Conservation (phyloP, 768 basidiomycete species). For the Panus rudis region DNA sequence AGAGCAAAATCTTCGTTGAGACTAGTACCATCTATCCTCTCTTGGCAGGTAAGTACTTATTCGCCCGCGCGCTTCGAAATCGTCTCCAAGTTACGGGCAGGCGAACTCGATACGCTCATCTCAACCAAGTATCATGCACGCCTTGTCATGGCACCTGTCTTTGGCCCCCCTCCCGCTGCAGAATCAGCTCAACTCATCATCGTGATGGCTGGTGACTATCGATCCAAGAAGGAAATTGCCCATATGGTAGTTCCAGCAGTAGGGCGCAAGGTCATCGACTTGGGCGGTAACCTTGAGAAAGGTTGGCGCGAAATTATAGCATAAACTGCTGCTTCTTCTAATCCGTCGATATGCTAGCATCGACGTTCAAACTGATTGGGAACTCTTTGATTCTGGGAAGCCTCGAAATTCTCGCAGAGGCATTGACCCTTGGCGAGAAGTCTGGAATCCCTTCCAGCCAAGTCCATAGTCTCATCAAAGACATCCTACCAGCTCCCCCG, state of each 20-base stretch:
- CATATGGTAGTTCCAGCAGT: conserved; percentile 75
- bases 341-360: conserved; percentile 33
- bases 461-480: conserved; percentile 52
- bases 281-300: conserved; percentile 83
- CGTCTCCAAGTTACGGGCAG: conserved; percentile 47
- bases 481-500: conserved; percentile 25
- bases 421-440: conserved; percentile 81
- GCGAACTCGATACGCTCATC: conserved; percentile 63
- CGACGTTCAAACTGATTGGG: conserved; percentile 71
- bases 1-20: conserved; percentile 75
- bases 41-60: conserved; percentile 15
- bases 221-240: conserved; percentile 75
- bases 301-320: conserved; percentile 31
- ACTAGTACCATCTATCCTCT: conserved; percentile 60
- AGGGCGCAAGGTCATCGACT: conserved; percentile 69
- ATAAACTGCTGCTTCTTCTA: background rate
- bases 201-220: conserved; percentile 74
- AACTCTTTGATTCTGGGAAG: conserved; percentile 74
- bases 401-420: conserved; percentile 74
- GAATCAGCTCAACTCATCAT: conserved; percentile 60
- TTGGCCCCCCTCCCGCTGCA: conserved; percentile 64
- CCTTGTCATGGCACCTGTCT: conserved; percentile 73
- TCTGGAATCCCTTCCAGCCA: conserved; percentile 66
- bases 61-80: conserved; percentile 30
- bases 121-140: conserved; percentile 50